phyloP scores from a whole-genome alignment of 768 basidiomycete genomes.

The Boletus edulis region DNA sequence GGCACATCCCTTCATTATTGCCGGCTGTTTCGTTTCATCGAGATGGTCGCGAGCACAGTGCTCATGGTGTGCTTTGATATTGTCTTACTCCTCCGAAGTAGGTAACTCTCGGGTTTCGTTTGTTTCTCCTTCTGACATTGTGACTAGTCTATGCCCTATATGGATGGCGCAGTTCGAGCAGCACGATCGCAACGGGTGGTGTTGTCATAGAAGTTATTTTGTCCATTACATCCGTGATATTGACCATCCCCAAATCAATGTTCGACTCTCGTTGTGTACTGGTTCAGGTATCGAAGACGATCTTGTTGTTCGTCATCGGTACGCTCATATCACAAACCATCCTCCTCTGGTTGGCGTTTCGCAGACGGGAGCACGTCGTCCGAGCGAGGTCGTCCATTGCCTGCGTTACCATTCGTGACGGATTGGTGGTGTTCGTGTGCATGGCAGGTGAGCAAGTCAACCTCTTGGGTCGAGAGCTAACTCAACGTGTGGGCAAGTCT shows the following conservation, averaged over 20 bases:
- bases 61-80: conserved; percentile 18
- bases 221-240: neutral
- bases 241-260: neutral
- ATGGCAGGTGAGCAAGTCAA: conserved; percentile 12
- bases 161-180: neutral
- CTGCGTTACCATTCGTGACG: conserved; percentile 26
- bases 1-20: conserved; percentile 6
- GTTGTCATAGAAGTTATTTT: conserved; percentile 12
- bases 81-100: conserved; percentile 24
- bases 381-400: conserved; percentile 2
- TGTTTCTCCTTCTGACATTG: neutral
- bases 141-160: conserved; percentile 21
- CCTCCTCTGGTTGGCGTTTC: conserved; percentile 20
- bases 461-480: neutral
- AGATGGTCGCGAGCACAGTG: conserved; percentile 9
- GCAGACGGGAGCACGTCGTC: conserved; percentile 3
- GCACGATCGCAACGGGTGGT: neutral
- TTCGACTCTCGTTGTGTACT: conserved; percentile 21
- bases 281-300: neutral
- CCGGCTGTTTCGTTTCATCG: conserved; percentile 6
- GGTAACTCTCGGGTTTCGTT: neutral
- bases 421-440: conserved; percentile 12
- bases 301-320: conserved; percentile 7
- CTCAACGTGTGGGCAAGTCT: conserved; percentile 1
- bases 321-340: conserved; percentile 10